phyloP scores from a whole-genome alignment of 1,139 yeast genomes.

The Saccharomyces hybrid region DNA sequence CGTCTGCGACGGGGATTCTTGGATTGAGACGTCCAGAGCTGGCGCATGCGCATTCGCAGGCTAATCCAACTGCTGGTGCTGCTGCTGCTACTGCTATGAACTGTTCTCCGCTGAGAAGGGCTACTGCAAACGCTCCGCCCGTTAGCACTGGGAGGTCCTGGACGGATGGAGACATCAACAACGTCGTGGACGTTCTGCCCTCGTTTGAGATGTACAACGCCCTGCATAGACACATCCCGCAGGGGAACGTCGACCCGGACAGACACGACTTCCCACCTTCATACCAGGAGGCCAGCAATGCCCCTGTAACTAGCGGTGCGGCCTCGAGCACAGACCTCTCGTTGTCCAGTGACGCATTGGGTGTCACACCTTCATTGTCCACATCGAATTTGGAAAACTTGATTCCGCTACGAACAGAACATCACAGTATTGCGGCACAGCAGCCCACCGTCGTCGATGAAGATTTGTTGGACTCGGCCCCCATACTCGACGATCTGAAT shows the following conservation, averaged over 20 bases:
- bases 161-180: neutral
- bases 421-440: slow-evolving; percentile 3
- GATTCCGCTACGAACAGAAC: slow-evolving; percentile 13
- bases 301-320: slow-evolving; percentile 6
- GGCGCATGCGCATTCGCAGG: neutral
- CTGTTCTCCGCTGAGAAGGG: slow-evolving; percentile 4
- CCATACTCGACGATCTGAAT: slow-evolving; percentile 16
- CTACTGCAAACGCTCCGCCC: neutral
- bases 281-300: slow-evolving; percentile 17
- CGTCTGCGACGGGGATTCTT: slow-evolving; percentile 15
- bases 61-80: neutral
- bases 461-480: slow-evolving; percentile 2
- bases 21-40: slow-evolving; percentile 7
- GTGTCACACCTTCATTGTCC: slow-evolving; percentile 2
- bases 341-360: neutral
- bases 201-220: slow-evolving; percentile 27
- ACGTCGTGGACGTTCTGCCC: slow-evolving; percentile 21
- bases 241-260: slow-evolving; percentile 23
- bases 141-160: neutral
- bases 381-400: slow-evolving; percentile 7
- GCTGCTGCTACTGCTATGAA: neutral
- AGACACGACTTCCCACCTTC: slow-evolving; percentile 22
- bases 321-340: slow-evolving; percentile 4
- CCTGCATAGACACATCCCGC: slow-evolving; percentile 25
- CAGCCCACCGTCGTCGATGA: slow-evolving; percentile 2